Percentiles rank a stretch among this genome's conserved stretches.
phyloP scores from a whole-genome alignment of 768 basidiomycete genomes.

The Kondoa subrosea region DNA sequence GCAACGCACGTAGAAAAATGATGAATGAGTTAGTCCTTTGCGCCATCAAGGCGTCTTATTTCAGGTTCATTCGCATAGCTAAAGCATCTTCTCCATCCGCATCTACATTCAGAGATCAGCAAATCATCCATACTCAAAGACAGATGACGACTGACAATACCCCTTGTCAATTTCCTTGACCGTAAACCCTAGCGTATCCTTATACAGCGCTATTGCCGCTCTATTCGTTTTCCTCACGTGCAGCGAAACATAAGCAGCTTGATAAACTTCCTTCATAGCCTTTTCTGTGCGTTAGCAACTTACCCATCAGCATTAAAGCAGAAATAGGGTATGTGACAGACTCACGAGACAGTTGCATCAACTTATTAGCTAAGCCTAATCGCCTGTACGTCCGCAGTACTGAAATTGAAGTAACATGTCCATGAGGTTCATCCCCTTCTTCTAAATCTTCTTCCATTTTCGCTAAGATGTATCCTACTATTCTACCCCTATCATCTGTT shows the following conservation, averaged over 20 bases:
- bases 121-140: background rate
- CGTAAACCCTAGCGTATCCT: constrained; percentile 74
- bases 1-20: too few relatives aligned
- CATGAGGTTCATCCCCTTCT: constrained; percentile 48
- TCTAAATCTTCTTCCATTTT: constrained; percentile 67
- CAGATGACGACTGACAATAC: constrained; percentile 47
- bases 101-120: background rate
- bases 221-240: constrained; percentile 92
- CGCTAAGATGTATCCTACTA: constrained; percentile 89
- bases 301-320: background rate
- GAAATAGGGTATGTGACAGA: constrained; percentile 5
- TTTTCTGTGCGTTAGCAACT: constrained; percentile 43
- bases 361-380: constrained; percentile 79
- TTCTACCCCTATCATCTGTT: constrained; percentile 68
- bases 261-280: constrained; percentile 77
- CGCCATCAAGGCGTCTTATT: background rate
- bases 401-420: constrained; percentile 92
- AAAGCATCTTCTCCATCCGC: constrained; percentile 2
- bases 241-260: constrained; percentile 63
- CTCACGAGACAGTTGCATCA: constrained; percentile 86
- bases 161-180: constrained; percentile 70
- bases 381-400: constrained; percentile 76
- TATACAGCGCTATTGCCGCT: constrained; percentile 72
- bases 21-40: background rate
- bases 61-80: constrained; percentile 6